These are phyloP conservation scores for Saposhnikovia divaricata DNA, from an alignment of 129 eudicot genomes.

Conservation along the genomic window DNA sequence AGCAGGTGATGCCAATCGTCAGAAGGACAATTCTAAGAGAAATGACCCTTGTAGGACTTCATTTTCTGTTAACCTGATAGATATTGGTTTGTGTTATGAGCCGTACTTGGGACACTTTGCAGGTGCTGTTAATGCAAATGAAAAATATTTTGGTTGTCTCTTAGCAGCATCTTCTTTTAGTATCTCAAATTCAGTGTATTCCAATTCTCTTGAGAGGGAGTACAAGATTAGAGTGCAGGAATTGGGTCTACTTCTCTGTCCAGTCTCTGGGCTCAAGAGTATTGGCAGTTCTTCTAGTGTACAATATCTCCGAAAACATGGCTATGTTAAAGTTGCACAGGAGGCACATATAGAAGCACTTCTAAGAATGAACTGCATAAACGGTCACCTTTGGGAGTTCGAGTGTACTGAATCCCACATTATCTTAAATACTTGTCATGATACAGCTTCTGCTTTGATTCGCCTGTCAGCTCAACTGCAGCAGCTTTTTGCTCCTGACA, in stretches of 20 bases:
- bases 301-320: constrained; percentile 48
- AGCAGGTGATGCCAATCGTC: constrained; percentile 15
- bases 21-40: constrained; percentile 18
- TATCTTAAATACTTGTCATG: constrained; percentile 69
- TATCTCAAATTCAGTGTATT: constrained; percentile 34
- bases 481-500: constrained; percentile 82
- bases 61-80: constrained; percentile 67
- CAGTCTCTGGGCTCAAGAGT: constrained; percentile 28
- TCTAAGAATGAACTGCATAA: constrained; percentile 40
- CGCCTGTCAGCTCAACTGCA: constrained; percentile 81
- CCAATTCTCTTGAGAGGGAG: constrained; percentile 28
- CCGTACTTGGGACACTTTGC: constrained; percentile 39
- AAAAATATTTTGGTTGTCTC: constrained; percentile 50
- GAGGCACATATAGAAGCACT: constrained; percentile 66
- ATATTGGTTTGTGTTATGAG: constrained; percentile 84
- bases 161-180: constrained; percentile 77
- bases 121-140: constrained; percentile 21
- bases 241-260: constrained; percentile 71
- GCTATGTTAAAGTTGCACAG: constrained; percentile 88
- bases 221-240: constrained; percentile 64
- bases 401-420: constrained; percentile 66
- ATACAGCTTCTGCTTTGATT: constrained; percentile 60
- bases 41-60: constrained; percentile 33
- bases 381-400: constrained; percentile 67
- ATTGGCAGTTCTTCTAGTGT: constrained; percentile 34